Conservation (phyloP, 176 grass and related monocot genomes). For the Raddia guianensis region DNA sequence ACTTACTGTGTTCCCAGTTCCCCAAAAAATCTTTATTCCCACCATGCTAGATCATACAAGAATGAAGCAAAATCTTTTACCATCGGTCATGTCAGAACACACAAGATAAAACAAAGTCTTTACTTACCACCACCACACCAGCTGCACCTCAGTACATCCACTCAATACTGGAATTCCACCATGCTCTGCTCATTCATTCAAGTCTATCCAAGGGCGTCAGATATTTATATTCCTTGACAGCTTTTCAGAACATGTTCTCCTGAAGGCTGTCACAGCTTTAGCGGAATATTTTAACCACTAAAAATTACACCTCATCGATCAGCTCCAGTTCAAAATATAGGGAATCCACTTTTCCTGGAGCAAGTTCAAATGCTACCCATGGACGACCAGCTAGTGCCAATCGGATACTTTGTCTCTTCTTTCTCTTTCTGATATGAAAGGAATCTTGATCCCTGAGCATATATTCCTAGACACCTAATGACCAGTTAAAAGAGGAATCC, state of each 20-base stretch:
- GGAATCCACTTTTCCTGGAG: slow-evolving; percentile 65
- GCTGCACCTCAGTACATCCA: neutral
- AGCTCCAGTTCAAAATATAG: slow-evolving; percentile 41
- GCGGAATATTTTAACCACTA: slow-evolving; percentile 53
- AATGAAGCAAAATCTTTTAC: neutral
- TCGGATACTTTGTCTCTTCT: slow-evolving; percentile 43
- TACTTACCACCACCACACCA: slow-evolving; percentile 4
- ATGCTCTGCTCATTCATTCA: slow-evolving; percentile 47
- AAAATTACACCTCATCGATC: slow-evolving; percentile 40
- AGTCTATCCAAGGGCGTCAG: slow-evolving; percentile 32
- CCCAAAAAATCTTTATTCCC: neutral
- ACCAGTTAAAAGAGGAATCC: slow-evolving; percentile 27
- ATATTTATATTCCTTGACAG: slow-evolving; percentile 47
- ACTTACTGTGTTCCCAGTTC: neutral
- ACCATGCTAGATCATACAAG: neutral
- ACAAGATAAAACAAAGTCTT: neutral
- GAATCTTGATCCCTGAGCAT: slow-evolving; percentile 52
- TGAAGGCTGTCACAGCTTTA: slow-evolving; percentile 33
- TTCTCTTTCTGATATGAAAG: slow-evolving; percentile 37
- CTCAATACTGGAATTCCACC: slow-evolving; percentile 40
- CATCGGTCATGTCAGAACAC: neutral
- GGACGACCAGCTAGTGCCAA: slow-evolving; percentile 46
- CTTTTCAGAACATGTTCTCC: slow-evolving; percentile 54
- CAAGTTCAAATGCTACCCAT: slow-evolving; percentile 50
- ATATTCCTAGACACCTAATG: slow-evolving; percentile 56